Evolutionary conservation across 306 rosid genomes (phyloP), one percentile per base, ranked within the genome.

Genomic region (Sophora flavescens): DNA sequence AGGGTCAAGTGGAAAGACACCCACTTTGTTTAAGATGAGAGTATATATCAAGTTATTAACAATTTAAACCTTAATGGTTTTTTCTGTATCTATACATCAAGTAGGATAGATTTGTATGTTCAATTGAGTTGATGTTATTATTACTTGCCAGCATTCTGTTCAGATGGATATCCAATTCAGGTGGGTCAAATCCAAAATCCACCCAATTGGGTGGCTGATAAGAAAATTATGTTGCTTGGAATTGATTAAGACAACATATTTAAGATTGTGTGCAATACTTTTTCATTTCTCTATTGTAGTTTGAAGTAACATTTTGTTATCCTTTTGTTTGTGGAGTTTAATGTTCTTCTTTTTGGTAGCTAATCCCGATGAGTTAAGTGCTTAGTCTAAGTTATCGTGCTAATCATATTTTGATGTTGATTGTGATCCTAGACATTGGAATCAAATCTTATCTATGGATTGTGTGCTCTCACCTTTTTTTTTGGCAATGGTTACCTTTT

Each of bases 331-430:
- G 32, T 44, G 45, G 68, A 63, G 30, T 61, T 77, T 66, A 45
- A 47, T 76, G 50, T 9, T 35, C 14, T 76, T 36, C 36, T 30
- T 61, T 41, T 35, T 52, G 52, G 53, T 57, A 32, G 60, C 51
- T 52, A 30, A 50, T 53, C 67, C 72, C 32, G n/a, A 30, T 13
- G 51, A 13, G 50, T 58, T 69, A 17, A 6, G 9, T 57, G 57
- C 51, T 28, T 16, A 5, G 42, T 68, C 41, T 6, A 9, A 44
- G 68, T 38, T 53, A 17, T 30, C 36, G 52, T 48, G 52, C 53
- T 73, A 17, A 60, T 84, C 26, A 58, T 65, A 22, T 77, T 35
- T 54, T 83, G 3, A 10, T 7, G 9, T 66, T 80, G 63, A 52
- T 57, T 44, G 26, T 53, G 36, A 72, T 80, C 54, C 61, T 62